Conservation (phyloP, 495 filamentous ascomycete species). For the Pyrenula aspistea region DNA sequence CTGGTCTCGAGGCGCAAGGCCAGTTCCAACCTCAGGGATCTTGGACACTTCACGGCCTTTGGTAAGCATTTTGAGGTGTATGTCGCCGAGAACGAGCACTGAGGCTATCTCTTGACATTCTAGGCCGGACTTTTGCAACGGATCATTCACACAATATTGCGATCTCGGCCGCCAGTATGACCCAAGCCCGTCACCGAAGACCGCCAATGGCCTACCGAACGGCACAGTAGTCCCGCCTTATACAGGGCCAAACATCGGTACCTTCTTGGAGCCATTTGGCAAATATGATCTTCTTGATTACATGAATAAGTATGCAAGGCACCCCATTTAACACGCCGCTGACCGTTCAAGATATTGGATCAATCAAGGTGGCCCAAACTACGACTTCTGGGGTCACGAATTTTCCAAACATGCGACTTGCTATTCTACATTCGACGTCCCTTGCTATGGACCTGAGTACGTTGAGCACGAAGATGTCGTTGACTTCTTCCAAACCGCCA, state of each 20-base stretch:
- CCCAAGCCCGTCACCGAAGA: constrained; percentile 36
- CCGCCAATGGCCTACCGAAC: constrained; percentile 25
- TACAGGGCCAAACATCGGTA: constrained; percentile 26
- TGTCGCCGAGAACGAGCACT: too few species aligned
- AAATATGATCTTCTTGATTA: constrained; percentile 32
- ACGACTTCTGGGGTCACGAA: constrained; percentile 40
- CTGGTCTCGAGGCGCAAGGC: constrained; percentile 30
- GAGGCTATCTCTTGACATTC: too few species aligned
- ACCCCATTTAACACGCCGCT: background rate
- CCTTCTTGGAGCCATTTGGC: constrained; percentile 31
- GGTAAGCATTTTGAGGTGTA: too few species aligned
- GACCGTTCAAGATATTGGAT: constrained; percentile 25
- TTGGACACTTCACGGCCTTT: constrained; percentile 40
- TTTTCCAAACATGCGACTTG: constrained; percentile 46
- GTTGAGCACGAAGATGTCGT: constrained; percentile 29
- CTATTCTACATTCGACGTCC: constrained; percentile 35
- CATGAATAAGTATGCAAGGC: constrained; percentile 27
- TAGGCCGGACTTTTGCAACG: constrained; percentile 36
- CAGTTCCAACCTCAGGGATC: constrained; percentile 31
- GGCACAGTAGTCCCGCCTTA: constrained; percentile 33
- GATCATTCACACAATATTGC: constrained; percentile 42
- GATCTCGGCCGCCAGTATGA: constrained; percentile 39
- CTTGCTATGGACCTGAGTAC: constrained; percentile 36
- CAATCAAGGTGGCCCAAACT: constrained; percentile 25
- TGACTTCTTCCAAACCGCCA: constrained; percentile 25